A percentile compares a stretch with the other conserved stretches of the same genome.
These are phyloP conservation scores for Erysimum pusillum DNA, from an alignment of 441 rosid genomes.

Conservation along the genomic window DNA sequence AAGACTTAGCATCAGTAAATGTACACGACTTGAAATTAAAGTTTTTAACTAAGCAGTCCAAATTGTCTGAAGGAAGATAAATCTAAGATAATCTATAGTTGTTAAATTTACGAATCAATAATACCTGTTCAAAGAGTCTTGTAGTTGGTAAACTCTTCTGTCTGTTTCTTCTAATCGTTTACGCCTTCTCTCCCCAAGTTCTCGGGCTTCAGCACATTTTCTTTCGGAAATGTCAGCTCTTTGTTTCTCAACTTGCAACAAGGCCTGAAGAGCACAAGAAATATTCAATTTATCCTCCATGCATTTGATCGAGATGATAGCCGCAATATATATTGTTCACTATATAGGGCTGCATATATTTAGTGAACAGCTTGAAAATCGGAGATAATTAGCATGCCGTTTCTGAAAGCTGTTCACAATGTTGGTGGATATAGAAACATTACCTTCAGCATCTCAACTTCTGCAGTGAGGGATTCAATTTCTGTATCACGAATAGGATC, in stretches of 20 bases:
- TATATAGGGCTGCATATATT: neutral
- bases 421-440: conserved; percentile 29
- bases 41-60: conserved; percentile 1
- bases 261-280: conserved; percentile 53
- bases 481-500: conserved; percentile 50
- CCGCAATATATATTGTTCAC: conserved; percentile 2
- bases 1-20: conserved; percentile 66
- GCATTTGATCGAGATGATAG: conserved; percentile 1
- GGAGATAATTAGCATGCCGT: conserved; percentile 20
- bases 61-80: conserved; percentile 1
- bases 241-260: conserved; percentile 69
- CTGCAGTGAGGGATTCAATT: conserved; percentile 56
- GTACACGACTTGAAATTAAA: conserved; percentile 2
- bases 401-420: conserved; percentile 17
- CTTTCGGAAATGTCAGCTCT: conserved; percentile 80
- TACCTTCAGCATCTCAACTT: conserved; percentile 77
- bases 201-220: conserved; percentile 68
- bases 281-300: conserved; percentile 12
- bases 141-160: conserved; percentile 76
- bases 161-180: conserved; percentile 84
- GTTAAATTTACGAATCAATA: conserved; percentile 37
- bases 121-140: conserved; percentile 90
- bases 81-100: conserved; percentile 12
- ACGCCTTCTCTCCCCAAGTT: conserved; percentile 74
- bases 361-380: conserved; percentile 4